Evolutionary conservation across 2,329 filamentous ascomycete genomes (phyloP).

Genomic region (Diplodia mutila): DNA sequence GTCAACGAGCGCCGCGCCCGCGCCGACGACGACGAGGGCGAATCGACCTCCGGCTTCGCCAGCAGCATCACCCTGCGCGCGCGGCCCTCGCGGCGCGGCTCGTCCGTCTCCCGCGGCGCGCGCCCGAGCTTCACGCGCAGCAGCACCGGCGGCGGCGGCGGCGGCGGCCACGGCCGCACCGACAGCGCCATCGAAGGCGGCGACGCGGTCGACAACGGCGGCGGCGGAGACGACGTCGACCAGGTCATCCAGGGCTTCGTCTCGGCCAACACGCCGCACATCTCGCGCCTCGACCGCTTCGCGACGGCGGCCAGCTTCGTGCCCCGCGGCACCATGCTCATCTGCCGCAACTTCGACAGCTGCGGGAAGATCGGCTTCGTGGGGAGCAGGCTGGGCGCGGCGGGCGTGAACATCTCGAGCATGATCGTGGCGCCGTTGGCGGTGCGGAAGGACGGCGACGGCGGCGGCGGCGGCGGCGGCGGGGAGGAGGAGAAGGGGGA

Average conservation of each 20-base stretch:
- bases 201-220: too few relatives aligned
- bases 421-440: slow-evolving; percentile 73
- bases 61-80: slow-evolving; percentile 72
- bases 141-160: slow-evolving; percentile 6
- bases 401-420: slow-evolving; percentile 76
- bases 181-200: neutral
- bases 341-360: slow-evolving; percentile 79
- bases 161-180: neutral
- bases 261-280: slow-evolving; percentile 66
- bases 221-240: slow-evolving; percentile 35
- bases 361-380: slow-evolving; percentile 83
- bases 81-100: slow-evolving; percentile 45
- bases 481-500: neutral
- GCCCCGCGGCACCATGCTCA: slow-evolving; percentile 73
- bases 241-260: slow-evolving; percentile 69
- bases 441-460: slow-evolving; percentile 34
- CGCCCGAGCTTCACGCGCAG: slow-evolving; percentile 29
- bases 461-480: slow-evolving; percentile 30
- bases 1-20: slow-evolving; percentile 74
- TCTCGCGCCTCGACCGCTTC: slow-evolving; percentile 74
- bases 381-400: slow-evolving; percentile 68
- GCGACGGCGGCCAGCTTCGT: slow-evolving; percentile 65
- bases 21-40: slow-evolving; percentile 64
- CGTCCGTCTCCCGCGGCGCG: slow-evolving; percentile 16
- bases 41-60: slow-evolving; percentile 46